A percentile compares a stretch with the other conserved stretches of the same genome.
phyloP scores from a whole-genome alignment of 2,329 filamentous ascomycete species.

The Diplocarpon mali region DNA sequence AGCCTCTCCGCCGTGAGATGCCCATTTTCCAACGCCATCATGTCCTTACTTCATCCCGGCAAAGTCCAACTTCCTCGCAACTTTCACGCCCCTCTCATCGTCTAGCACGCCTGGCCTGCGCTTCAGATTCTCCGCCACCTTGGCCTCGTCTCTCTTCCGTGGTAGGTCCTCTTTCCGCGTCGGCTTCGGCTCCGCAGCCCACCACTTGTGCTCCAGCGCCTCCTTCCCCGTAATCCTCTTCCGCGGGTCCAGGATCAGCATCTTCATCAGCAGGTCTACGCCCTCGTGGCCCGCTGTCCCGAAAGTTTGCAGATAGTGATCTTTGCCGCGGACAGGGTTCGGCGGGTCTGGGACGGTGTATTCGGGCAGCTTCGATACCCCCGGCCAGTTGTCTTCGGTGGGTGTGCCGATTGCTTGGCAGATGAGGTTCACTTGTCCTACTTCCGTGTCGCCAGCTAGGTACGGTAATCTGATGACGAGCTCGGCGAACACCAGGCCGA shows the following conservation, averaged over 20 bases:
- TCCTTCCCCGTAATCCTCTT: slow-evolving; percentile 68
- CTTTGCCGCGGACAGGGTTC: slow-evolving; percentile 51
- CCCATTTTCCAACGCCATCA: background rate
- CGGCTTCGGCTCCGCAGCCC: slow-evolving; percentile 71
- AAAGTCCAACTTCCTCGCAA: slow-evolving; percentile 28
- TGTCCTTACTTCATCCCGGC: slow-evolving; percentile 14
- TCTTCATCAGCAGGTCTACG: slow-evolving; percentile 78
- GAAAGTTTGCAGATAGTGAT: slow-evolving; percentile 68
- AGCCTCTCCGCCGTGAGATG: background rate
- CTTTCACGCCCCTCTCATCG: slow-evolving; percentile 55
- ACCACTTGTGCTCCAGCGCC: slow-evolving; percentile 77
- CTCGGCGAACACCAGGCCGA: slow-evolving; percentile 88
- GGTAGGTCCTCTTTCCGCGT: slow-evolving; percentile 76
- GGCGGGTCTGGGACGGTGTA: slow-evolving; percentile 57
- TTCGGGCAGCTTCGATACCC: slow-evolving; percentile 67
- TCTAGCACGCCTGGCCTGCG: slow-evolving; percentile 62
- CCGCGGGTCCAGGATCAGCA: slow-evolving; percentile 76
- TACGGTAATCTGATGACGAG: slow-evolving; percentile 74
- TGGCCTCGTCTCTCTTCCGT: slow-evolving; percentile 56
- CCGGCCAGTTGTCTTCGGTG: slow-evolving; percentile 91
- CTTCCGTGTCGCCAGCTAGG: slow-evolving; percentile 71
- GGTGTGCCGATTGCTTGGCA: slow-evolving; percentile 80
- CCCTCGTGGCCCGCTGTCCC: slow-evolving; percentile 71
- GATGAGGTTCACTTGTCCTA: slow-evolving; percentile 78
- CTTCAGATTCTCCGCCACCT: slow-evolving; percentile 74